Conservation (phyloP, 192 early-diverging fungal genomes). For the Backusella tarrabulga region DNA sequence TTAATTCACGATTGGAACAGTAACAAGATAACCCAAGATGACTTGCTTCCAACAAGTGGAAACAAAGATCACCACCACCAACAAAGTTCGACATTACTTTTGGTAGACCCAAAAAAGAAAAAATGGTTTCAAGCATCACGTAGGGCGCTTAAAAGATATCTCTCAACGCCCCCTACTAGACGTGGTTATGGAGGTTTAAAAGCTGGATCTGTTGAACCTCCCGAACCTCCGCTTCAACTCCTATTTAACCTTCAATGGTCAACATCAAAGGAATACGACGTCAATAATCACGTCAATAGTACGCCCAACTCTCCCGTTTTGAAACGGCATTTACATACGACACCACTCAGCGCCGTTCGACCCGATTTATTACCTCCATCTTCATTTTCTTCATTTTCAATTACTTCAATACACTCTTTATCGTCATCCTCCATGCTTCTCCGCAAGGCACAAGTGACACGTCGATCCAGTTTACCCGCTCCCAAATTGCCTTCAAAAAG, state of each 20-base stretch:
- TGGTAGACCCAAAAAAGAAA: neutral
- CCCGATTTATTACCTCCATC: neutral
- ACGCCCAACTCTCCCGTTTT: neutral
- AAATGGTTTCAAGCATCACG: constrained; percentile 6
- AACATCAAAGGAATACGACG: neutral
- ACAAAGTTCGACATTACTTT: neutral
- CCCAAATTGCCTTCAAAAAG: neutral
- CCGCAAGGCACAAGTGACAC: neutral
- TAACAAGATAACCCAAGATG: neutral
- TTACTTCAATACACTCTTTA: neutral
- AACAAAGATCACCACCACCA: neutral
- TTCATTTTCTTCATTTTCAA: neutral
- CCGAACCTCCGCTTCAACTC: constrained; percentile 13
- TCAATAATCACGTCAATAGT: neutral
- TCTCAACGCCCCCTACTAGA: neutral
- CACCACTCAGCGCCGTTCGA: neutral
- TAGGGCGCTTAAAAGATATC: neutral
- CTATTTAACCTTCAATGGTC: constrained; percentile 9
- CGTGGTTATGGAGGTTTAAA: constrained; percentile 12
- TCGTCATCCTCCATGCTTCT: neutral
- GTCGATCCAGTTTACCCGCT: neutral
- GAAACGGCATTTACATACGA: neutral
- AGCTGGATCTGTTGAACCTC: constrained; percentile 10
- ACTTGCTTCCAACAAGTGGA: neutral
- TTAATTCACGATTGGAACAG: neutral